Evolutionary conservation across 768 basidiomycete species (phyloP), one percentile per base, ranked within the genome.

Genomic region (Tulasnella sp.): DNA sequence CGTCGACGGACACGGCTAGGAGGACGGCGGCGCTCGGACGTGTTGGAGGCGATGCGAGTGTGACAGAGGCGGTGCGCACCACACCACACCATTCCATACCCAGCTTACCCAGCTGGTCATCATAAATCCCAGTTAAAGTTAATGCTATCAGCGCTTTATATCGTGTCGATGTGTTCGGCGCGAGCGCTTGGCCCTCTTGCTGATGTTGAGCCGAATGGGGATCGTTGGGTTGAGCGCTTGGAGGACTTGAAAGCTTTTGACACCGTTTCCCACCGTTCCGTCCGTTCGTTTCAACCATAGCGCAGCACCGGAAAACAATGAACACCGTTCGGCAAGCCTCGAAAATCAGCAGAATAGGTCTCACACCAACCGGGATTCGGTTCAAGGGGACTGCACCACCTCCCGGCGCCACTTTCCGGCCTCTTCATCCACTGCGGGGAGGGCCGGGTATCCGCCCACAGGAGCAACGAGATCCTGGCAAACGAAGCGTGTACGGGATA

Each of bases 381-480:
- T 67, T 67, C 61, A 67, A 67, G 26, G 61, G 61, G 26, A 67
- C 73, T 44, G 73, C 73, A n/a, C 71, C 71, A 26, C 73, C 44
- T 48, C 73, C 73, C 2, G 51, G 44, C 18, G 73, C 39, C 35
- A 74, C 73, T 0, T 74, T 74, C 51, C 73, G 73, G 51, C 73
- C 73, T 13, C 32, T 74, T 18, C 73, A 74, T 55, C 73, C 73
- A 4, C 73, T 74, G 32, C 39, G 73, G 23, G 73, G 73, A n/a
- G 73, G 73, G n/a, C 44, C 44, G n/a, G 73, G 73, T 11, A 16
- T 74, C n/a, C 44, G 44, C 3, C 73, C 73, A 29, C 73, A 44
- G 23, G 73, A 48, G 29, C 51, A 44, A 26, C 32, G 29, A 18
- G 32, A 44, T 44, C 44, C 44, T n/a, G 73, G 73, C n/a, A 51